Evolutionary conservation across 2,329 filamentous ascomycete genomes (phyloP).

Genomic region (Venturiaceae sp.): DNA sequence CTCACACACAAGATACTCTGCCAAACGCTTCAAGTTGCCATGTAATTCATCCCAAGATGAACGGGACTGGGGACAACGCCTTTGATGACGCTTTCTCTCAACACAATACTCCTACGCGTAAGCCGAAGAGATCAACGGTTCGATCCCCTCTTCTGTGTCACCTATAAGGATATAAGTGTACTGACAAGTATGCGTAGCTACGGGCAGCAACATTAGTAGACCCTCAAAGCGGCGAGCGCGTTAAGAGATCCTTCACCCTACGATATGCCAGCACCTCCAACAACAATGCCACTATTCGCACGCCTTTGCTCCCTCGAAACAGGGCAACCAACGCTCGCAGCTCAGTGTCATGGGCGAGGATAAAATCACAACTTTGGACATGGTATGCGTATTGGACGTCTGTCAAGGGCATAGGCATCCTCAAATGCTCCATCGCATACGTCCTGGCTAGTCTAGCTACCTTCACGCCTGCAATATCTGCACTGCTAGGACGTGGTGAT

Average conservation of each 20-base stretch:
- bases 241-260: slow-evolving; percentile 70
- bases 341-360: neutral
- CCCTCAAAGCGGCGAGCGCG: slow-evolving; percentile 74
- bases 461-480: slow-evolving; percentile 64
- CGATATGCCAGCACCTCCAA: slow-evolving; percentile 37
- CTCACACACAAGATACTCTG: neutral
- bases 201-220: slow-evolving; percentile 82
- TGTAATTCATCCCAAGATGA: neutral
- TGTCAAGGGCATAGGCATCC: slow-evolving; percentile 64
- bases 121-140: neutral
- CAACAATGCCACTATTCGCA: slow-evolving; percentile 29
- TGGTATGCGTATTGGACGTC: slow-evolving; percentile 51
- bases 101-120: neutral
- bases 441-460: slow-evolving; percentile 78
- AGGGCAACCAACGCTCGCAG: slow-evolving; percentile 1
- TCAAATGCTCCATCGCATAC: slow-evolving; percentile 90
- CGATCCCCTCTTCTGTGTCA: neutral
- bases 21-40: neutral
- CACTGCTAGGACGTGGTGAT: slow-evolving; percentile 70
- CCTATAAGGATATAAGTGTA: neutral
- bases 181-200: slow-evolving; percentile 39
- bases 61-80: neutral
- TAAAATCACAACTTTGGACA: neutral
- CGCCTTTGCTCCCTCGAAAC: slow-evolving; percentile 20
- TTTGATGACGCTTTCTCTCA: neutral